These are phyloP conservation scores for Suillus ampliporus DNA, from an alignment of 768 basidiomycete species.

Conservation along the genomic window DNA sequence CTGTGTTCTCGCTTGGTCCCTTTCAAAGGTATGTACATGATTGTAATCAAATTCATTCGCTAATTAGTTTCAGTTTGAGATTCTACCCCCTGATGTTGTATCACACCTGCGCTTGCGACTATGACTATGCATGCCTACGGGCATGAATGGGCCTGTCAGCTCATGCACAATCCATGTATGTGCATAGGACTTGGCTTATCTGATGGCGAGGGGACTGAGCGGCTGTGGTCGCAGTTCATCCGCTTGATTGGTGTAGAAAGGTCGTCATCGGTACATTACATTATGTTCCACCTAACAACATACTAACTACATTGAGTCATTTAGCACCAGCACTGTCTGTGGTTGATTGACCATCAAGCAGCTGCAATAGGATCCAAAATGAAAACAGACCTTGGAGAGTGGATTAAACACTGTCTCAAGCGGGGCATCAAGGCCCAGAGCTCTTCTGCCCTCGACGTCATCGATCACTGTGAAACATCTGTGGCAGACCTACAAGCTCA, in stretches of 20 bases:
- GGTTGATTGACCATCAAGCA: conserved; percentile 42
- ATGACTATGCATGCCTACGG: conserved; percentile 47
- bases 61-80: conserved; percentile 27
- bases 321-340: conserved; percentile 34
- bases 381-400: conserved; percentile 36
- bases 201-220: too few species aligned
- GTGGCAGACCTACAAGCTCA: conserved; percentile 6
- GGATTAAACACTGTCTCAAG: conserved; percentile 32
- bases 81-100: conserved; percentile 25
- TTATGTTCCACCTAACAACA: not conserved
- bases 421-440: conserved; percentile 24
- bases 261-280: conserved; percentile 36
- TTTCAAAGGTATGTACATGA: conserved; percentile 36
- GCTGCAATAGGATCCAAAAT: too few species aligned
- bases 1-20: conserved; percentile 36
- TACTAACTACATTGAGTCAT: too few species aligned
- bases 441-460: not conserved
- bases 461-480: not conserved
- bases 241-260: conserved; percentile 42
- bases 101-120: conserved; percentile 33
- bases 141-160: conserved; percentile 47
- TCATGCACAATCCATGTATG: too few species aligned
- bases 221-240: conserved; percentile 41
- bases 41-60: too few species aligned
- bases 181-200: too few species aligned